These are phyloP conservation scores for Pyrenochaeta sp. DNA, from an alignment of 2,329 filamentous ascomycete species.

Conservation along the genomic window DNA sequence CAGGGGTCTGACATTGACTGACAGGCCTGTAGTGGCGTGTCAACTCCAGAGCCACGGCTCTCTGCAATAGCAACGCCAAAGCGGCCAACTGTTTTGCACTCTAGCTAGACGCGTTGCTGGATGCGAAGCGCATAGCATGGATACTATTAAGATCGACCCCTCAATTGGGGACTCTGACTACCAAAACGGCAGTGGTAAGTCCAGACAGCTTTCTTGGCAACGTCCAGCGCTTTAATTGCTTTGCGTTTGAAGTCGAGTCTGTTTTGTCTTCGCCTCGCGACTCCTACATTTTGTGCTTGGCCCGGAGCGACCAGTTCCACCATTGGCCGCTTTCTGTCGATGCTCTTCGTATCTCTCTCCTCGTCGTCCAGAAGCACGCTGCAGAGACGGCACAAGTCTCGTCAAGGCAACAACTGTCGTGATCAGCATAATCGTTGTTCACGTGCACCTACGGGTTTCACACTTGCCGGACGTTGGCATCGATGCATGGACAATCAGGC, in stretches of 20 bases:
- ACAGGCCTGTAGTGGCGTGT: constrained; percentile 26
- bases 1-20: constrained; percentile 31
- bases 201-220: constrained; percentile 23
- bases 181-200: constrained; percentile 48
- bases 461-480: constrained; percentile 33
- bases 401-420: constrained; percentile 28
- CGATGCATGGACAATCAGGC: constrained; percentile 33
- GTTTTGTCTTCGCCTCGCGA: constrained; percentile 43
- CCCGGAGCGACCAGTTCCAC: constrained; percentile 10
- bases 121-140: constrained; percentile 45
- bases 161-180: constrained; percentile 38
- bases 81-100: constrained; percentile 18
- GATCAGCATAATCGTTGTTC: constrained; percentile 35
- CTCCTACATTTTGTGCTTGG: constrained; percentile 34
- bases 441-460: constrained; percentile 31
- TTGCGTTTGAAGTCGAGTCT: constrained; percentile 39
- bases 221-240: constrained; percentile 34
- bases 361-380: constrained; percentile 27
- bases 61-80: constrained; percentile 15
- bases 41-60: constrained; percentile 13
- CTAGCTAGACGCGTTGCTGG: constrained; percentile 26
- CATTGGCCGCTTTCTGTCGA: constrained; percentile 28
- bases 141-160: constrained; percentile 44
- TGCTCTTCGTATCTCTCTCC: constrained; percentile 18
- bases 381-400: constrained; percentile 45